Conservation (phyloP, 2,329 filamentous ascomycete genomes). For the Aspergillus calidoustus region DNA sequence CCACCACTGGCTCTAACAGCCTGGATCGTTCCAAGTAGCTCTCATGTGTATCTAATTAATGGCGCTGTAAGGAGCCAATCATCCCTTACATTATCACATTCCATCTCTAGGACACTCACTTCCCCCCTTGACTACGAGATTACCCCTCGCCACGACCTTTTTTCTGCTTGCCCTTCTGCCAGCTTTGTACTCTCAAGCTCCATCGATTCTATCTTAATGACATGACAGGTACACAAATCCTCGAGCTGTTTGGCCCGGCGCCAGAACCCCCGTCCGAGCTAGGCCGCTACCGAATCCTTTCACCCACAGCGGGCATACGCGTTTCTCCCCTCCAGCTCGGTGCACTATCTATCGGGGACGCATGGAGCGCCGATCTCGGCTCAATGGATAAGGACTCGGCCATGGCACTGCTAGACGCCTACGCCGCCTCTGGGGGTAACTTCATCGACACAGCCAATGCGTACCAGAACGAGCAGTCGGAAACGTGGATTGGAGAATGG, state of each 20-base stretch:
- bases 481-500: conserved; percentile 72
- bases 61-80: too few species aligned
- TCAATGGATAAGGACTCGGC: conserved; percentile 65
- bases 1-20: too few species aligned
- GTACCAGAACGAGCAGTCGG: conserved; percentile 68
- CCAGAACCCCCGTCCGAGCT: conserved; percentile 61
- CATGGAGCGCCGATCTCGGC: conserved; percentile 61
- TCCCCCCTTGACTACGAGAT: too few species aligned
- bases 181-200: too few species aligned
- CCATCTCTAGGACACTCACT: too few species aligned
- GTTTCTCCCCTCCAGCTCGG: conserved; percentile 63
- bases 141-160: too few species aligned
- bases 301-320: conserved; percentile 66
- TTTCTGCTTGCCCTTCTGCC: too few species aligned
- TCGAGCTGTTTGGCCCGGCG: neutral
- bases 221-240: too few species aligned
- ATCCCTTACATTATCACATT: too few species aligned
- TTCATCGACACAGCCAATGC: conserved; percentile 75
- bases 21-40: too few species aligned
- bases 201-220: too few species aligned
- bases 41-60: too few species aligned
- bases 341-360: conserved; percentile 44
- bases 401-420: conserved; percentile 70
- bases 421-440: conserved; percentile 68
- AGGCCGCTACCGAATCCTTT: conserved; percentile 67